A percentile compares a stretch with the other conserved stretches of the same genome.
Evolutionary conservation across 75 land plant species (phyloP).

Genomic region (Pinus tabuliformis): DNA sequence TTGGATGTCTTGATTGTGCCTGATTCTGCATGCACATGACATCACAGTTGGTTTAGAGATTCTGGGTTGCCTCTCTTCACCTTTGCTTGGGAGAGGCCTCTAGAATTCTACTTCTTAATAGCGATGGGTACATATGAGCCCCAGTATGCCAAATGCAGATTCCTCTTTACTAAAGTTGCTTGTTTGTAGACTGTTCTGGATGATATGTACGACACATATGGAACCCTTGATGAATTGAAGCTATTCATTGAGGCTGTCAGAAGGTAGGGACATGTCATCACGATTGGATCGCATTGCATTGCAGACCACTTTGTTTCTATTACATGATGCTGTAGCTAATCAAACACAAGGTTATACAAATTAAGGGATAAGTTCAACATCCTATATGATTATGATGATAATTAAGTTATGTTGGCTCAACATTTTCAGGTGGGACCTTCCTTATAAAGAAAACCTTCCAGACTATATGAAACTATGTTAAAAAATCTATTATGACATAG

Average conservation of each 20-base stretch:
- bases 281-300: no score
- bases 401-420: neutral
- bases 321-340: no score
- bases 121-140: conserved; percentile 13
- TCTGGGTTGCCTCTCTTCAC: neutral
- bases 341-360: no score
- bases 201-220: conserved; percentile 45
- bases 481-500: conserved; percentile 11
- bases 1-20: no score
- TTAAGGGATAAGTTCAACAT: no score
- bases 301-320: no score
- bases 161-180: conserved; percentile 5
- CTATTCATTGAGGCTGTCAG: conserved; percentile 19
- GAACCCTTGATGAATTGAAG: conserved; percentile 29
- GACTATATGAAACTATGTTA: conserved; percentile 24
- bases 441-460: conserved; percentile 12
- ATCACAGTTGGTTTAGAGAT: conserved; percentile 8
- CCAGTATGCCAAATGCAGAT: conserved; percentile 4
- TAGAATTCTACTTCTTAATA: conserved; percentile 4
- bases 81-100: neutral
- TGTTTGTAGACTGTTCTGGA: conserved; percentile 16
- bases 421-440: neutral
- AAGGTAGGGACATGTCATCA: neutral
- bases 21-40: no score
- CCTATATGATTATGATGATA: no score